A percentile compares a stretch with the other conserved stretches of the same genome.
These are phyloP conservation scores for Neurospora discreta DNA, from an alignment of 495 filamentous ascomycete genomes.

Conservation along the genomic window DNA sequence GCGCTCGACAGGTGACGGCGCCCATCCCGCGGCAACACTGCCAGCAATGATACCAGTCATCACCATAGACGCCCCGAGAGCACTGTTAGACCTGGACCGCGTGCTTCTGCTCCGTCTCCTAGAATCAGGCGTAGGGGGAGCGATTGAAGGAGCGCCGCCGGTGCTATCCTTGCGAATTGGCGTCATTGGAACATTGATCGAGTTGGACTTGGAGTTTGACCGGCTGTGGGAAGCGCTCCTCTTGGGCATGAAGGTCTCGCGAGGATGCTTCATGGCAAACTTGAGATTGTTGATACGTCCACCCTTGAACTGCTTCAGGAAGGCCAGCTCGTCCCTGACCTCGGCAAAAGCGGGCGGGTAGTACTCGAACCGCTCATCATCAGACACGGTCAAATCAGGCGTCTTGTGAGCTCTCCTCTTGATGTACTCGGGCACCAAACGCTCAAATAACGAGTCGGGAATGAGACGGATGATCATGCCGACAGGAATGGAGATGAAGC, in stretches of 20 bases:
- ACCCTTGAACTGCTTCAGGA: slow-evolving; percentile 84
- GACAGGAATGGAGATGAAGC: slow-evolving; percentile 60
- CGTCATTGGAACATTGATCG: slow-evolving; percentile 48
- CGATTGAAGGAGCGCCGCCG: slow-evolving; percentile 35
- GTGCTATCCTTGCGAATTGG: slow-evolving; percentile 48
- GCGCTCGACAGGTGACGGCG: slow-evolving; percentile 58
- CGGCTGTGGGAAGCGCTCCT: slow-evolving; percentile 56
- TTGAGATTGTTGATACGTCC: slow-evolving; percentile 80
- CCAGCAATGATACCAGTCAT: slow-evolving; percentile 85
- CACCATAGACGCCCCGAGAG: slow-evolving; percentile 71
- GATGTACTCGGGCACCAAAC: slow-evolving; percentile 56
- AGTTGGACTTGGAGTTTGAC: slow-evolving; percentile 57
- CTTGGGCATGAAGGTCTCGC: slow-evolving; percentile 57
- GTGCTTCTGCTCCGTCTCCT: slow-evolving; percentile 53
- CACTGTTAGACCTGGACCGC: slow-evolving; percentile 79
- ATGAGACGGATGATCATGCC: slow-evolving; percentile 59
- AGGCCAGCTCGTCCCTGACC: slow-evolving; percentile 69
- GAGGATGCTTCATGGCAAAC: slow-evolving; percentile 72
- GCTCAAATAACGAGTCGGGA: slow-evolving; percentile 44
- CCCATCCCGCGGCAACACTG: slow-evolving; percentile 69
- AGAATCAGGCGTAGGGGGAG: slow-evolving; percentile 55
- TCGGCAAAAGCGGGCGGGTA: slow-evolving; percentile 65
- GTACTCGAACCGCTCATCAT: slow-evolving; percentile 57
- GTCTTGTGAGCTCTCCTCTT: slow-evolving; percentile 46
- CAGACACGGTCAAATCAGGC: slow-evolving; percentile 51